Percentiles rank a stretch among this genome's conserved stretches.
Conservation (phyloP, 1,284 basidiomycete species). For the Ceratobasidium sp. region DNA sequence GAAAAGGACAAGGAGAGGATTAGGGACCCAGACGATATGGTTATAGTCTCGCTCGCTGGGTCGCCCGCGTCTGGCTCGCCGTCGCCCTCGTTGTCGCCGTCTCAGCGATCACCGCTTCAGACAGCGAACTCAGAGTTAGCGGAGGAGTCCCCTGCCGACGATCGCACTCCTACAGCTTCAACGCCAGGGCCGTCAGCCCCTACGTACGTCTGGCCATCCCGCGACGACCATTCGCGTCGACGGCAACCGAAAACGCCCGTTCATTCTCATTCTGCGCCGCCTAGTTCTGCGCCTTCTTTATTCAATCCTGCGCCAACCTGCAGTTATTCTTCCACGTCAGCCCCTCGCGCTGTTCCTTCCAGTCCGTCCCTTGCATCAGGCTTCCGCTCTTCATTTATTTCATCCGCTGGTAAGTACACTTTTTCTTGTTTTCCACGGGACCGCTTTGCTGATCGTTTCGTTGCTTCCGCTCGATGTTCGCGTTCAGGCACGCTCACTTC, state of each 20-base stretch:
- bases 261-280: slow-evolving; percentile 4
- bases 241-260: slow-evolving; percentile 11
- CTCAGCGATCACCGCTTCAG: background rate
- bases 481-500: slow-evolving; percentile 37
- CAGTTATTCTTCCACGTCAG: background rate
- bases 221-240: background rate
- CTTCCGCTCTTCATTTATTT: slow-evolving; percentile 39
- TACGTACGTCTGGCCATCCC: no score
- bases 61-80: background rate
- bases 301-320: background rate
- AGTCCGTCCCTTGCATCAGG: slow-evolving; percentile 39
- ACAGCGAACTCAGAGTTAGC: background rate
- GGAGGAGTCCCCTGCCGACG: background rate
- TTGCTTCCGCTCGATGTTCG: slow-evolving; percentile 17
- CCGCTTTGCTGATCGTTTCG: no score
- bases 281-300: background rate
- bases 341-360: slow-evolving; percentile 15
- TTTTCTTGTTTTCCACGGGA: slow-evolving; percentile 22
- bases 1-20: slow-evolving; percentile 32
- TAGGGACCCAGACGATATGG: slow-evolving; percentile 42
- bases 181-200: background rate
- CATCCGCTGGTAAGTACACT: slow-evolving; percentile 12
- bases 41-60: slow-evolving; percentile 37
- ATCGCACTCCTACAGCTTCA: background rate
- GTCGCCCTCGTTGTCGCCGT: slow-evolving; percentile 6